These are phyloP conservation scores for Tulasnella sp. DNA, from an alignment of 768 basidiomycete genomes.

Conservation along the genomic window DNA sequence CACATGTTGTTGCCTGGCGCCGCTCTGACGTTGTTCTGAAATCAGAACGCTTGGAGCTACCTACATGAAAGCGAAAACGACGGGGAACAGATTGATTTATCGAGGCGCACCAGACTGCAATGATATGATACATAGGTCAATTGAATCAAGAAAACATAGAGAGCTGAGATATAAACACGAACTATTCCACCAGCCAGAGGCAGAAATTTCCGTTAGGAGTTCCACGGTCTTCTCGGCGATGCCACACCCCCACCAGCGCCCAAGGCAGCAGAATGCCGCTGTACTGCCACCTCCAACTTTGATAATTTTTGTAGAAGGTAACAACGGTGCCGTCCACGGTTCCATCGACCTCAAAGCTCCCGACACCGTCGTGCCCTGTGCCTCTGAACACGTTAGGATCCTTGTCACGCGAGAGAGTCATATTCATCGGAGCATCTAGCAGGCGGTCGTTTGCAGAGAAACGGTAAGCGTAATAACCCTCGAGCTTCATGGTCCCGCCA, in stretches of 20 bases:
- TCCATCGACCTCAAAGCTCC: not conserved
- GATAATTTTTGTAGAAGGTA: not conserved
- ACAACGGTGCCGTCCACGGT: not conserved
- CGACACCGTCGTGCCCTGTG: not conserved
- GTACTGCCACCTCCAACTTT: not conserved
- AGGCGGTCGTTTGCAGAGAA: not conserved
- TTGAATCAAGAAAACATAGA: no score
- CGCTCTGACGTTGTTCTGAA: not conserved
- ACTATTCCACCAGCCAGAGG: not conserved
- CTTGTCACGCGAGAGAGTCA: not conserved
- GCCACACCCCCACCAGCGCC: not conserved
- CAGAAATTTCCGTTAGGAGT: not conserved
- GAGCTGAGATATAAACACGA: not conserved
- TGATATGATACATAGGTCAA: not conserved
- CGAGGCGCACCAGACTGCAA: conserved; percentile 27
- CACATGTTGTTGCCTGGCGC: no score
- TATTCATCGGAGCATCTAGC: not conserved
- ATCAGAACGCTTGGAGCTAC: conserved; percentile 57
- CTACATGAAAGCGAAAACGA: conserved; percentile 44
- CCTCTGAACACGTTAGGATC: not conserved
- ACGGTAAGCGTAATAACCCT: not conserved
- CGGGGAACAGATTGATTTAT: conserved; percentile 58
- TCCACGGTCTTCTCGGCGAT: not conserved
- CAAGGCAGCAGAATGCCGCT: not conserved
- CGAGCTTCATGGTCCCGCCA: not conserved